A percentile compares a stretch with the other conserved stretches of the same genome.
Evolutionary conservation across 2,329 filamentous ascomycete genomes (phyloP).

Genomic region (Aspergillus texensis): DNA sequence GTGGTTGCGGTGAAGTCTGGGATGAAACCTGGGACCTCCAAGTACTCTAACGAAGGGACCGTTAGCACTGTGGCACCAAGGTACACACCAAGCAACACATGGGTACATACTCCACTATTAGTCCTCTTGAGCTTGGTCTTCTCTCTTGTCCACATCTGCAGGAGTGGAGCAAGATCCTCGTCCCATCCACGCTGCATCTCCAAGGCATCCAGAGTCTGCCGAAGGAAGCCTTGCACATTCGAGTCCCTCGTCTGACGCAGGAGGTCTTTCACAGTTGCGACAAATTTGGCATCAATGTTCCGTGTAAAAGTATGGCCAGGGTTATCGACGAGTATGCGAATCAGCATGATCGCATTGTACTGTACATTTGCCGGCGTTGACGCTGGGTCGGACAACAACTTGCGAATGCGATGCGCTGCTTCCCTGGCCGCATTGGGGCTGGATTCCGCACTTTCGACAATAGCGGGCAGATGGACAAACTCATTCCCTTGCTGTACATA

Average conservation of each 20-base stretch:
- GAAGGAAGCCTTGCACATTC: conserved; percentile 79
- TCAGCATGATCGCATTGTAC: conserved; percentile 95
- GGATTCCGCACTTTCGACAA: conserved; percentile 93
- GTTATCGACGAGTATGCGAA: conserved; percentile 89
- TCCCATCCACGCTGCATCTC: conserved; percentile 73
- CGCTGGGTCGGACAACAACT: conserved; percentile 71
- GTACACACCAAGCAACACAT: neutral
- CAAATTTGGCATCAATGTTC: conserved; percentile 84
- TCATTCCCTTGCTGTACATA: conserved; percentile 69
- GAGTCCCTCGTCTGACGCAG: conserved; percentile 71
- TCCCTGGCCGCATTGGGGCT: conserved; percentile 82
- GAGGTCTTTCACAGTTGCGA: conserved; percentile 72
- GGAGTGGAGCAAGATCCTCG: conserved; percentile 69
- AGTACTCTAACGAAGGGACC: conserved; percentile 2
- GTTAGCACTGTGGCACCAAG: conserved; percentile 5
- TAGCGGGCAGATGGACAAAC: conserved; percentile 86
- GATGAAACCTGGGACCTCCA: conserved; percentile 12
- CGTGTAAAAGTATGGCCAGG: conserved; percentile 88
- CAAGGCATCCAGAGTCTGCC: conserved; percentile 82
- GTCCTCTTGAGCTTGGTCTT: conserved; percentile 65
- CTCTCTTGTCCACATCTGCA: conserved; percentile 88
- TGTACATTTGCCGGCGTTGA: conserved; percentile 69
- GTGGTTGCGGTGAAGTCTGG: conserved; percentile 30
- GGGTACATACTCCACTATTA: conserved; percentile 12
- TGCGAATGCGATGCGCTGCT: conserved; percentile 78